Percentiles rank a stretch among this genome's conserved stretches.
Conservation (phyloP, 2,329 filamentous ascomycete species). For the Sordariomycetes sp. region DNA sequence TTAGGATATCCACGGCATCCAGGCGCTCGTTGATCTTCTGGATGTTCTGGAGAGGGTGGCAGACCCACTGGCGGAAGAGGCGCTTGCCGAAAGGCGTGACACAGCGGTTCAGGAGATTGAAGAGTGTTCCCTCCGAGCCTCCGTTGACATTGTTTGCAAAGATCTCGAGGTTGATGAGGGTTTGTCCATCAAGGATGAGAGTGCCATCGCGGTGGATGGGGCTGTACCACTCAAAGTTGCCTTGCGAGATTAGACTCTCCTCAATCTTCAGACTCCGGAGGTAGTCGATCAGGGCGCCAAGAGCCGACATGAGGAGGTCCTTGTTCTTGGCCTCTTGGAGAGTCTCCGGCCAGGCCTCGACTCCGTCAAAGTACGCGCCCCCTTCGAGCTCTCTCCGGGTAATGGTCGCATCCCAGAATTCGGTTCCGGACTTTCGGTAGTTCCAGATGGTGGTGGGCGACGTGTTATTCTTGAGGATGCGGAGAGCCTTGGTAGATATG, state of each 20-base stretch:
- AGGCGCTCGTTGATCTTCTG: slow-evolving; percentile 84
- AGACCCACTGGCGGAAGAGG: slow-evolving; percentile 93
- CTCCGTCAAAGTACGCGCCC: slow-evolving; percentile 65
- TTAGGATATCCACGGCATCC: slow-evolving; percentile 88
- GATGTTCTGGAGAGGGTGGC: slow-evolving; percentile 83
- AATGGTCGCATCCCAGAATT: slow-evolving; percentile 84
- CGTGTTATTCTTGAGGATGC: slow-evolving; percentile 94
- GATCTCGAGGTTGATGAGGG: slow-evolving; percentile 93
- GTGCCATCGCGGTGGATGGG: slow-evolving; percentile 87
- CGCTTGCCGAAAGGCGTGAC: slow-evolving; percentile 96
- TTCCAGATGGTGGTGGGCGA: slow-evolving; percentile 93
- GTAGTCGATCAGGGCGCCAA: slow-evolving; percentile 83
- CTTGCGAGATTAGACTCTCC: slow-evolving; percentile 72
- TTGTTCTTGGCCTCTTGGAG: slow-evolving; percentile 66
- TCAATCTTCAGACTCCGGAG: slow-evolving; percentile 82
- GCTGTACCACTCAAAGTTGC: slow-evolving; percentile 85
- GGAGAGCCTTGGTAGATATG: slow-evolving; percentile 77
- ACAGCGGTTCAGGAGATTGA: slow-evolving; percentile 83
- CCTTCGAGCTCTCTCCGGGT: slow-evolving; percentile 72
- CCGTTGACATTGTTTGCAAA: slow-evolving; percentile 91
- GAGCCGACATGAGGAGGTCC: slow-evolving; percentile 77
- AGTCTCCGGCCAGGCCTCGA: slow-evolving; percentile 61
- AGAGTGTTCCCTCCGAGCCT: slow-evolving; percentile 74
- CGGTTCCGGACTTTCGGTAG: slow-evolving; percentile 70
- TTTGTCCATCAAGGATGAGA: slow-evolving; percentile 88